A percentile compares a stretch with the other conserved stretches of the same genome.
phyloP scores from a whole-genome alignment of 2,329 filamentous ascomycete genomes.

The Pyrenochaeta sp. region DNA sequence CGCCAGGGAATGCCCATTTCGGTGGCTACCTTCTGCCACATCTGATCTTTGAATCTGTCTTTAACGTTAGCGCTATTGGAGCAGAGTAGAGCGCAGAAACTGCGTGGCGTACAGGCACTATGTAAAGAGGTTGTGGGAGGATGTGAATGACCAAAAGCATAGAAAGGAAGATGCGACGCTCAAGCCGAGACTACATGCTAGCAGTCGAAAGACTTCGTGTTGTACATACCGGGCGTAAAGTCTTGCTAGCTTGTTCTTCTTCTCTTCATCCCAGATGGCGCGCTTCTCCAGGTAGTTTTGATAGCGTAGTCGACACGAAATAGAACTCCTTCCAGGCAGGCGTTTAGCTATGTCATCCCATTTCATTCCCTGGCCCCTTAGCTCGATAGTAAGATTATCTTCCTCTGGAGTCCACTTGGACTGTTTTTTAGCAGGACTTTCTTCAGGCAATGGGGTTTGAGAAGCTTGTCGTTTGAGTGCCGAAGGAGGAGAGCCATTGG shows the following conservation, averaged over 20 bases:
- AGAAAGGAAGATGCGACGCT: constrained; percentile 2
- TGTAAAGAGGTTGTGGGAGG: background rate
- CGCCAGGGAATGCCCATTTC: constrained; percentile 96
- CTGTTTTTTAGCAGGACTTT: constrained; percentile 62
- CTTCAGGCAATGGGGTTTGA: constrained; percentile 47
- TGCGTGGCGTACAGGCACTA: constrained; percentile 12
- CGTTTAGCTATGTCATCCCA: constrained; percentile 98
- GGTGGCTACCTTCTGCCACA: constrained; percentile 96
- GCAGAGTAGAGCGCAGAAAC: constrained; percentile 1
- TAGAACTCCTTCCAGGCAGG: constrained; percentile 87
- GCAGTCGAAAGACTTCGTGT: constrained; percentile 13
- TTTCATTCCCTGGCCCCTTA: constrained; percentile 92
- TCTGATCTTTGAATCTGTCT: constrained; percentile 90
- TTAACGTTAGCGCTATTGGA: constrained; percentile 30
- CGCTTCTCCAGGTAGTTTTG: constrained; percentile 96
- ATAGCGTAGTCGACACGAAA: constrained; percentile 93
- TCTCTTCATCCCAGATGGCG: constrained; percentile 96
- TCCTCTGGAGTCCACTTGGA: constrained; percentile 97
- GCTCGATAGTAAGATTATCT: constrained; percentile 90
- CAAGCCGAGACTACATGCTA: constrained; percentile 7
- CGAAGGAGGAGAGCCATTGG: constrained; percentile 45
- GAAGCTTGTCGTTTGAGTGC: constrained; percentile 49
- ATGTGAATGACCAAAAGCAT: constrained; percentile 12
- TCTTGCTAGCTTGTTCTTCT: constrained; percentile 94
- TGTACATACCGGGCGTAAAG: constrained; percentile 85